Percentiles rank a stretch among this genome's conserved stretches.
phyloP scores from a whole-genome alignment of 208 protist species.

The Wallacemonas sp. region DNA sequence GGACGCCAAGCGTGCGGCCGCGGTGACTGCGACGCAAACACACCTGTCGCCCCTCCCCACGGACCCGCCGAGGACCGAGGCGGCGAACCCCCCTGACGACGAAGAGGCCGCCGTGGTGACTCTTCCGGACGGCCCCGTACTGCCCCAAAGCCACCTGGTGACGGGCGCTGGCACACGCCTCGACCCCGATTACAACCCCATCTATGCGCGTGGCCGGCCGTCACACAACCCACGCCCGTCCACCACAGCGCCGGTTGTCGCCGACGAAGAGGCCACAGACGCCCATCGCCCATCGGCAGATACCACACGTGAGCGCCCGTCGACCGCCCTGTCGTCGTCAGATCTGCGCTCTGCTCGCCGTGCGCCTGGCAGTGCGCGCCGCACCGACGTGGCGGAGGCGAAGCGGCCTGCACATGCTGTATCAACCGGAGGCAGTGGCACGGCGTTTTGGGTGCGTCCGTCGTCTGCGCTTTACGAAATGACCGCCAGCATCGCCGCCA shows the following conservation, averaged over 20 bases:
- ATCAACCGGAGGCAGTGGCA: slow-evolving; percentile 18
- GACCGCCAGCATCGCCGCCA: slow-evolving; percentile 64
- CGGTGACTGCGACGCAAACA: too few relatives aligned
- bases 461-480: slow-evolving; percentile 54
- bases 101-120: not conserved
- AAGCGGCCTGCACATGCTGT: not conserved
- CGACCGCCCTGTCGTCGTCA: too few relatives aligned
- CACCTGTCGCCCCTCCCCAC: too few relatives aligned
- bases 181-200: slow-evolving; percentile 1
- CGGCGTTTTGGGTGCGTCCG: slow-evolving; percentile 54
- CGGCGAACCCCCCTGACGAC: too few relatives aligned
- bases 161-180: not conserved
- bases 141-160: not conserved
- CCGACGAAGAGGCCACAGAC: too few relatives aligned
- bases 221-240: not conserved
- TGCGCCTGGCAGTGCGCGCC: too few relatives aligned
- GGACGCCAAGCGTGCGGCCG: too few relatives aligned
- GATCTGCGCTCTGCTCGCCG: not conserved
- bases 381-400: not conserved
- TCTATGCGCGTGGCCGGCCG: not conserved
- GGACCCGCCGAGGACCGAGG: too few relatives aligned
- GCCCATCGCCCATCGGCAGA: too few relatives aligned
- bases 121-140: slow-evolving; percentile 2
- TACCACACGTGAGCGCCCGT: too few relatives aligned
- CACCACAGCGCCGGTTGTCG: too few relatives aligned